Base-by-base conservation (phyloP, 306 rosid species). In the Quercus dentata region DNA sequence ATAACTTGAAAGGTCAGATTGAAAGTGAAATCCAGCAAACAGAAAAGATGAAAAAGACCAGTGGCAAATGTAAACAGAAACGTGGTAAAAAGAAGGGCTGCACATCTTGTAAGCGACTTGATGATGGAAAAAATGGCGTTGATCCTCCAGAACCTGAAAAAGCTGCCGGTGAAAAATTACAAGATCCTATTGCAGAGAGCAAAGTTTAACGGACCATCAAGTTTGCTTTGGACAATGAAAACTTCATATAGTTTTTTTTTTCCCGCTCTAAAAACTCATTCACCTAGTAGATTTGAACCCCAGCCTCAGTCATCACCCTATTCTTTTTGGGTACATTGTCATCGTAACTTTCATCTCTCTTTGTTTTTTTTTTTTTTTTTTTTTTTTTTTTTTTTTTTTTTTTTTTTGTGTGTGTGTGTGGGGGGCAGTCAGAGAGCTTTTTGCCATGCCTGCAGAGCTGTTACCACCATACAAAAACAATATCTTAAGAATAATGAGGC, bases 361-460 rank as follows among this genome's bases (percentile, higher is more conserved):
- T 0, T 6, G 0, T 38, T 1, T 7, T 6, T 21, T 21, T 21
- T 21, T 7, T 0, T 8, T 35, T 1, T 38, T 1, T 0, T 38
- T 2, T 7, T 38, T 38, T 38, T 0, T 38, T 38, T 23, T 23
- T 23, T 23, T 23, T 0, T 23, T 23, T 23, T 23, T 23, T 0
- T 23, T 1, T 23, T 1, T 23, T 1, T 23, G 23, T 21, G 23
- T 21, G 23, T 21, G 23, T 23, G 25, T 23, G 25, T 23, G 25
- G 1, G 1, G 25, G 23, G 30, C 30, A 23, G 33, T 59, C 15
- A 59, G 5, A 23, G 27, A 5, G 30, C 27, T 4, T 23, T 21
- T 25, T 23, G 67, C 67, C 33, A 11, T 5, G 30, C 27, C 27
- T 23, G 33, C 67, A 59, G 3, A 8, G 5, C 67, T 25, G 17